Conservation (phyloP, 108 stramenopile species). For the Discostella pseudostelligera region DNA sequence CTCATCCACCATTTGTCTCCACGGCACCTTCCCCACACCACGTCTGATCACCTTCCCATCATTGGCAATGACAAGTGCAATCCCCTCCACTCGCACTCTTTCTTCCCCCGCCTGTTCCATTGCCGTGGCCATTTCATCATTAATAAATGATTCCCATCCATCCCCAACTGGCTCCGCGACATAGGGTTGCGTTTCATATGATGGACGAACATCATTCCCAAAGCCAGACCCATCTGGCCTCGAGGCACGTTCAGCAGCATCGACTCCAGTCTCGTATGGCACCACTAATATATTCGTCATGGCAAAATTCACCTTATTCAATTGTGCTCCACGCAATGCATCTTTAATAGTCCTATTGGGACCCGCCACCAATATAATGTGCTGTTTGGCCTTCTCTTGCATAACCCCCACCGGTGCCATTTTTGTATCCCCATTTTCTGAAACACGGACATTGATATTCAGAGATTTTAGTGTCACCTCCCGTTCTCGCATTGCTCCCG, state of each 20-base stretch:
- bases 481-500: conserved; percentile 55
- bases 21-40: conserved; percentile 80
- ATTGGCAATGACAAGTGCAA: conserved; percentile 75
- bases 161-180: conserved; percentile 67
- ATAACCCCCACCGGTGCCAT: conserved; percentile 56
- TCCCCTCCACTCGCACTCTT: conserved; percentile 62
- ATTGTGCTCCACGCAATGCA: conserved; percentile 76
- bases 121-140: conserved; percentile 67
- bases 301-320: conserved; percentile 81
- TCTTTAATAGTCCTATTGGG: conserved; percentile 70
- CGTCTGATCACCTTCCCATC: conserved; percentile 73
- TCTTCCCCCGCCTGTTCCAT: conserved; percentile 68
- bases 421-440: conserved; percentile 50
- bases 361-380: conserved; percentile 81
- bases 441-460: conserved; percentile 60
- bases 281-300: conserved; percentile 77
- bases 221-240: conserved; percentile 63
- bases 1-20: conserved; percentile 82
- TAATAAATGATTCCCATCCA: conserved; percentile 73
- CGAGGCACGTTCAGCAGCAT: conserved; percentile 32
- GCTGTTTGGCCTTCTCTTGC: conserved; percentile 72
- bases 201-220: conserved; percentile 52
- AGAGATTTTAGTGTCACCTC: conserved; percentile 48
- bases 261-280: conserved; percentile 69
- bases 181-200: conserved; percentile 80